A percentile compares a stretch with the other conserved stretches of the same genome.
Conservation (phyloP, 73 alveolate genomes). For the Paramecium tetraurelia region DNA sequence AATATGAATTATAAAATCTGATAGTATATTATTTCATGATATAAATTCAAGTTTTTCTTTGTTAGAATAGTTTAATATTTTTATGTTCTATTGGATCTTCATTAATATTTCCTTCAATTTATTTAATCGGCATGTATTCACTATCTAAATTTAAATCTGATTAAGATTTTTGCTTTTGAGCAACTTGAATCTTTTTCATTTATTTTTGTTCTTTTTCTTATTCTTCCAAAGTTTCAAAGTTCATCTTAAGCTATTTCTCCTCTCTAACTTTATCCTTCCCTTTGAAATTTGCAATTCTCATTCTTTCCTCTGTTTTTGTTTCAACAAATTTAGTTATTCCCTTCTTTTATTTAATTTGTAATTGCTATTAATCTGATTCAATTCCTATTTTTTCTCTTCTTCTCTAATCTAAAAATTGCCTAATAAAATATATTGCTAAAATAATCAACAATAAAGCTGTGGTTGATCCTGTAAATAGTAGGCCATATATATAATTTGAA, state of each 20-base stretch:
- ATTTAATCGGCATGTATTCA: background rate
- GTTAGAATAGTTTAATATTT: background rate
- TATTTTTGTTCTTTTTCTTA: background rate
- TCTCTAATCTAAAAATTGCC: background rate
- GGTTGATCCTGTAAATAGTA: background rate
- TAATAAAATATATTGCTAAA: background rate
- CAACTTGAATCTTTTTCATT: background rate
- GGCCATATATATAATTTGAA: background rate
- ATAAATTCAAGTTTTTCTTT: background rate
- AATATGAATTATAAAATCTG: background rate
- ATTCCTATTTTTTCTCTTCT: background rate
- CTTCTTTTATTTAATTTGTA: background rate
- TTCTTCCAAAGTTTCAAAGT: background rate
- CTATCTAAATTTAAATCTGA: background rate
- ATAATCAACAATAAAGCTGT: background rate
- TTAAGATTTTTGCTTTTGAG: background rate
- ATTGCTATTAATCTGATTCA: background rate
- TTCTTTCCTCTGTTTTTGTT: background rate
- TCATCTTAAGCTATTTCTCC: background rate
- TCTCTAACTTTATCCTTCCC: background rate
- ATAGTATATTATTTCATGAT: background rate
- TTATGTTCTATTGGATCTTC: background rate
- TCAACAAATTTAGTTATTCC: background rate
- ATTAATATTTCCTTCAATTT: background rate
- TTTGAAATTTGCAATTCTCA: background rate